A percentile compares a stretch with the other conserved stretches of the same genome.
Conservation (phyloP, 2,329 filamentous ascomycete genomes). For the Diplodia intermedia region DNA sequence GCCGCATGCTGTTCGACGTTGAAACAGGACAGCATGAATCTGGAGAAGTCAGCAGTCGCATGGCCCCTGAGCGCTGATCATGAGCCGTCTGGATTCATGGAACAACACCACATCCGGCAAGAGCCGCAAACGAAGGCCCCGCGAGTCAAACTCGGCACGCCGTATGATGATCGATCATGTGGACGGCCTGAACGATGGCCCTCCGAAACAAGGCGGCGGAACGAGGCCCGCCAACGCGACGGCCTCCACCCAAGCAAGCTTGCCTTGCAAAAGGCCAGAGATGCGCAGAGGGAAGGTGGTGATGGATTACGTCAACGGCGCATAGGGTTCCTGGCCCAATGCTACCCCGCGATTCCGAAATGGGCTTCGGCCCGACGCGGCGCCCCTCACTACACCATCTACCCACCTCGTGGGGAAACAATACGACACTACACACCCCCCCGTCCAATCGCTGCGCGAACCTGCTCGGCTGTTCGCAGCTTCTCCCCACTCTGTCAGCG, state of each 20-base stretch:
- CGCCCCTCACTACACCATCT: constrained; percentile 10
- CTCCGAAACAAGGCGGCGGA: background rate
- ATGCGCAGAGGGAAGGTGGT: constrained; percentile 10
- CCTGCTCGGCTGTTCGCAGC: background rate
- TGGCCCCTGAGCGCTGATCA: constrained; percentile 11
- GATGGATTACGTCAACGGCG: constrained; percentile 30
- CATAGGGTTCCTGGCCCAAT: background rate
- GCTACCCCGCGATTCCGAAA: constrained; percentile 23
- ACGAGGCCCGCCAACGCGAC: background rate
- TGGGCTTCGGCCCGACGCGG: constrained; percentile 6
- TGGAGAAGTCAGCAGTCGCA: constrained; percentile 10
- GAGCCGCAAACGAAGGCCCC: background rate
- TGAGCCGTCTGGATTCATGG: background rate
- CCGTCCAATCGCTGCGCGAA: constrained; percentile 3
- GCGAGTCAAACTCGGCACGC: constrained; percentile 6
- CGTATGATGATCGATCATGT: constrained; percentile 16
- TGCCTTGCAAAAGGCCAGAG: background rate
- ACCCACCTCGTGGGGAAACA: constrained; percentile 1
- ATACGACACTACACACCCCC: background rate
- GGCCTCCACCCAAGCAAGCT: background rate
- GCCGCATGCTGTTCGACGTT: constrained; percentile 15
- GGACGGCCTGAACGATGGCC: constrained; percentile 2
- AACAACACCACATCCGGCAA: background rate
- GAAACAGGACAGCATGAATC: constrained; percentile 22
- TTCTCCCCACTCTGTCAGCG: background rate